Evolutionary conservation across 306 rosid species (phyloP).

Genomic region (Elaeagnus macrophylla): DNA sequence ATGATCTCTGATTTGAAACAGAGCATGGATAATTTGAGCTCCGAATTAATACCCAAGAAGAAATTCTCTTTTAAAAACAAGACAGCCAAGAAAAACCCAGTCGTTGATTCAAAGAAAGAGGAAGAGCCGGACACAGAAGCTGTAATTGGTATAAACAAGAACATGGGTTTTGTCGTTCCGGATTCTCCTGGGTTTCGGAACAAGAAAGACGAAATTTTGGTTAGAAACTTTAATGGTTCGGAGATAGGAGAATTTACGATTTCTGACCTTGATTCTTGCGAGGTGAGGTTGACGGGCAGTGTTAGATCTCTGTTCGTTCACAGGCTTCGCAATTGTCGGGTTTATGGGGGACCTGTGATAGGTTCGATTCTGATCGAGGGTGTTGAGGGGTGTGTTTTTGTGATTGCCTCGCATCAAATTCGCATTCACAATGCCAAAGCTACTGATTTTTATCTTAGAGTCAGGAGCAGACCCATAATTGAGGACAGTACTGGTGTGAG

Average conservation of each 20-base stretch:
- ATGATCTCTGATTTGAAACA: constrained; percentile 47
- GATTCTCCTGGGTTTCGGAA: constrained; percentile 57
- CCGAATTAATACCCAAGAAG: constrained; percentile 56
- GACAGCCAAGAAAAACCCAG: constrained; percentile 33
- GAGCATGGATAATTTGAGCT: constrained; percentile 35
- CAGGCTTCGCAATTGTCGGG: constrained; percentile 47
- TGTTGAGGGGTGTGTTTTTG: constrained; percentile 57
- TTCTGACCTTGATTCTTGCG: constrained; percentile 73
- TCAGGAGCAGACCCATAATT: constrained; percentile 84
- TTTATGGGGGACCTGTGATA: constrained; percentile 58
- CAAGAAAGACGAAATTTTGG: constrained; percentile 39
- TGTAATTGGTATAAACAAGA: constrained; percentile 2
- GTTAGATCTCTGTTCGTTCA: constrained; percentile 66
- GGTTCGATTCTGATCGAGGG: constrained; percentile 64
- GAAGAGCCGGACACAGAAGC: constrained; percentile 15
- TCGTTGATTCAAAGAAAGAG: constrained; percentile 7
- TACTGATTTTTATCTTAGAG: constrained; percentile 68
- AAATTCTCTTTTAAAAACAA: constrained; percentile 69
- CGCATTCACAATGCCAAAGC: constrained; percentile 60
- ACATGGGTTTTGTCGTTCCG: constrained; percentile 22
- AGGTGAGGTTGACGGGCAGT: constrained; percentile 61
- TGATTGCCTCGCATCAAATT: constrained; percentile 77
- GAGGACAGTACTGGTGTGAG: constrained; percentile 53
- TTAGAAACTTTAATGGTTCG: constrained; percentile 33
- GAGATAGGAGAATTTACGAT: constrained; percentile 70